Evolutionary conservation across 169 alveolate genomes (phyloP), one percentile per base, ranked within the genome.

Genomic region (Sarcocystis neurona): DNA sequence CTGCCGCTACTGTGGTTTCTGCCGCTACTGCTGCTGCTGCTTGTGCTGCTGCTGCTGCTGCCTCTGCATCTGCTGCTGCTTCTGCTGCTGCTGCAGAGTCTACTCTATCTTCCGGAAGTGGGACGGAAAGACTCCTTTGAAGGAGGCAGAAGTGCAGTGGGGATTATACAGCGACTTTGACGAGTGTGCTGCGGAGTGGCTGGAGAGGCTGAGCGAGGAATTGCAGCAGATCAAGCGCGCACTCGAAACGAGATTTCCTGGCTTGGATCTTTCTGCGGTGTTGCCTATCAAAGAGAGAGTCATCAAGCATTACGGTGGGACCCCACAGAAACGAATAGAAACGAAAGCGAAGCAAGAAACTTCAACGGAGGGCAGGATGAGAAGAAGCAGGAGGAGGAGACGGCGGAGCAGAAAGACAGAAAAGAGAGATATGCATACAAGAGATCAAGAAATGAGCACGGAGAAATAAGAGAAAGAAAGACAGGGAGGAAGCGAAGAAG

Each of bases 141-240:
- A 32, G 12, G 50, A 79, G n/a, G 84, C 48, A 5, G 86, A 88
- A 39, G 79, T 88, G n/a, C 88, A 53, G 37, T 88, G 92, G 92
- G 92, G 92, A 0, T 41, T 88, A 10, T 88, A 88, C 86, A 79
- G 43, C 48, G 89, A 88, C n/a, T 58, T 88, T n/a, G 92, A 88
- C 53, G 89, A 70, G 6, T 23, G 43, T 47, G 60, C 92, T 8
- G 88, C 92, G 30, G 41, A 60, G 77, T 79, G 88, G 58, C 60
- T 88, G 8, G 89, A 48, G 34, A 50, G 30, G 20, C 84, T 88
- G 41, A 87, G 78, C 79, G 70, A 0, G 18, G 92, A 88, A 27
- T 56, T 88, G 32, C 92, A 88, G 66, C 39, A 30, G 12, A 79
- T 88, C 70, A 88, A 88, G 56, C 23, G 47, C 30, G 89, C 77